Percentiles rank a stretch among this genome's conserved stretches.
These are phyloP conservation scores for Hirsutella rhossiliensis DNA, from an alignment of 2,329 filamentous ascomycete species.

Conservation along the genomic window DNA sequence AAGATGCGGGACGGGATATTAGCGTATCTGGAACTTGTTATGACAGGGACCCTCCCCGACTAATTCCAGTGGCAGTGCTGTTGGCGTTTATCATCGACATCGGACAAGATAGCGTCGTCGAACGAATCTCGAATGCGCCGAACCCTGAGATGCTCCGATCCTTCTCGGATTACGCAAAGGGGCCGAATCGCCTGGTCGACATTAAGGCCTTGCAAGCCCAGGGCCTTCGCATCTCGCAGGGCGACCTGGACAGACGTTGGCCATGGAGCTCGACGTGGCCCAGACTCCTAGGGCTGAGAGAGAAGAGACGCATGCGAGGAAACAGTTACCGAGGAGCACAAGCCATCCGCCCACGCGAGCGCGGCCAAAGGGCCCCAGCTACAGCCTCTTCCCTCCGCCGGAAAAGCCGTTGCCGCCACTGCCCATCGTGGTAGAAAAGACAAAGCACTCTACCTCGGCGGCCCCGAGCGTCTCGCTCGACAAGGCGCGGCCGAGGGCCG, in stretches of 20 bases:
- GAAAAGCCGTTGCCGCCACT: constrained; percentile 9
- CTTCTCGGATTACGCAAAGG: too few species aligned
- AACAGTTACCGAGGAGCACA: background rate
- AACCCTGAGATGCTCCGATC: too few species aligned
- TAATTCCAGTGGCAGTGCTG: too few species aligned
- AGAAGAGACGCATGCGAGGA: background rate
- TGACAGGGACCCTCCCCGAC: too few species aligned
- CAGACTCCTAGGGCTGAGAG: background rate
- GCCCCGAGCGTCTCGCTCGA: background rate
- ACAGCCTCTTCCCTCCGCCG: constrained; percentile 8
- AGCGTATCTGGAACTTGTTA: too few species aligned
- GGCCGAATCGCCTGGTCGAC: too few species aligned
- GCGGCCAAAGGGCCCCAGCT: background rate
- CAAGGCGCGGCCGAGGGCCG: background rate
- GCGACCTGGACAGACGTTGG: background rate
- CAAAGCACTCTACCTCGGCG: background rate
- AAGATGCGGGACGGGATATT: too few species aligned
- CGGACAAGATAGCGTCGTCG: too few species aligned
- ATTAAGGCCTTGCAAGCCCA: too few species aligned
- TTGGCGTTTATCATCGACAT: too few species aligned
- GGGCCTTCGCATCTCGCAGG: too few species aligned
- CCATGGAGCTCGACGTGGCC: background rate
- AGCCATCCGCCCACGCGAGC: background rate
- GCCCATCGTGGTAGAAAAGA: background rate
- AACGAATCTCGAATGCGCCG: too few species aligned